Evolutionary conservation across 768 basidiomycete genomes (phyloP).

Genomic region (Podaxis sp.): DNA sequence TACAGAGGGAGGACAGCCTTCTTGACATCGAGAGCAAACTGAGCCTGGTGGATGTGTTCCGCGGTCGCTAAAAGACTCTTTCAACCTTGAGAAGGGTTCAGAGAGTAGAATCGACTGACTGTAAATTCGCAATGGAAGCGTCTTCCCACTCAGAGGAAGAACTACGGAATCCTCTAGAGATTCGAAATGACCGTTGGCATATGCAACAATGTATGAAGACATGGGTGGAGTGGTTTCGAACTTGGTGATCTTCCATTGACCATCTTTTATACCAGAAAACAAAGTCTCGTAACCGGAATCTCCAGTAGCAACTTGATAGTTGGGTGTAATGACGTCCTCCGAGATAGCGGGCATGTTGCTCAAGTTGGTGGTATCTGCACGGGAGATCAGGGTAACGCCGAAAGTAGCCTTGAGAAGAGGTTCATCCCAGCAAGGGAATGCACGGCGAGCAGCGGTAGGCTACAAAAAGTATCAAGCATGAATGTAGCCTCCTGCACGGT

Average conservation of each 20-base stretch:
- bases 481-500: background rate
- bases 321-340: conserved; percentile 47
- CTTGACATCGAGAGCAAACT: conserved; percentile 88
- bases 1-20: conserved; percentile 81
- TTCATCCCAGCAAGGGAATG: conserved; percentile 93
- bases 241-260: conserved; percentile 76
- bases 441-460: conserved; percentile 82
- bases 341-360: conserved; percentile 83
- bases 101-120: conserved; percentile 36
- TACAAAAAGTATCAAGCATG: conserved; percentile 26
- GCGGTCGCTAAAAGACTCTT: conserved; percentile 55
- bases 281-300: conserved; percentile 20
- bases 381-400: conserved; percentile 75
- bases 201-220: conserved; percentile 89
- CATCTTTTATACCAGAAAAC: conserved; percentile 19
- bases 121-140: conserved; percentile 82
- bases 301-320: conserved; percentile 31
- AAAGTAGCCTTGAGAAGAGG: conserved; percentile 87
- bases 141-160: conserved; percentile 78
- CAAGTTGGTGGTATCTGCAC: conserved; percentile 68
- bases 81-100: background rate
- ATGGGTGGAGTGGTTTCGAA: conserved; percentile 83
- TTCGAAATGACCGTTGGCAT: conserved; percentile 78
- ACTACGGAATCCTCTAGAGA: conserved; percentile 72
- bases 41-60: conserved; percentile 79